Conservation (phyloP, 164 flowering plant genomes). For the Magnolia changhungtana region DNA sequence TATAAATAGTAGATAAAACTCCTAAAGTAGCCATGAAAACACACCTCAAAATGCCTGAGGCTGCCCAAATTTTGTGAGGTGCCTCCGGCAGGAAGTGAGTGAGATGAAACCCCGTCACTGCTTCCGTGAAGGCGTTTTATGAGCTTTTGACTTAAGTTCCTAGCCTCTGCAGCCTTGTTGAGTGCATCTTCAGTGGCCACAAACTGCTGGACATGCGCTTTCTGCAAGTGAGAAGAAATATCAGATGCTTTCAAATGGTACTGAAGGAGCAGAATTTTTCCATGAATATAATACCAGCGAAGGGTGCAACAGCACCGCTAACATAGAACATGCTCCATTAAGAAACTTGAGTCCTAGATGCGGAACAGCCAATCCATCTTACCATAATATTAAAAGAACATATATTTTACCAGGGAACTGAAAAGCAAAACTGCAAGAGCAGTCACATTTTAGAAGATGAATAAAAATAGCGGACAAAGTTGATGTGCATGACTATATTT, state of each 20-base stretch:
- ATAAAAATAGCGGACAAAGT: not conserved
- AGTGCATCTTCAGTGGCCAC: conserved; percentile 97
- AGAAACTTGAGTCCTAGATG: not conserved
- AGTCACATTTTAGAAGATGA: not conserved
- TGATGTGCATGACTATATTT: not conserved
- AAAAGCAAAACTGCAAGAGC: not conserved
- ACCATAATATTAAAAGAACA: not conserved
- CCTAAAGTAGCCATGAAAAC: not conserved
- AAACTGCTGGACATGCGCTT: conserved; percentile 98
- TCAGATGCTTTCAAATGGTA: not conserved
- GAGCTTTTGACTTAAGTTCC: conserved; percentile 63
- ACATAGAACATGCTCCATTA: too few relatives aligned
- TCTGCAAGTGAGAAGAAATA: conserved; percentile 43
- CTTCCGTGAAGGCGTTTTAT: conserved; percentile 69
- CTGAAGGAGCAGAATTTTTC: not conserved
- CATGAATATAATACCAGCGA: not conserved
- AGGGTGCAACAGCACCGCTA: too few relatives aligned
- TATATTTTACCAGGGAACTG: not conserved
- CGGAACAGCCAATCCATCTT: not conserved
- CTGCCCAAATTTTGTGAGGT: conserved; percentile 68
- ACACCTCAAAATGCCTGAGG: conserved; percentile 90
- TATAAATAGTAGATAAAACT: not conserved
- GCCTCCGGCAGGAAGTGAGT: conserved; percentile 46
- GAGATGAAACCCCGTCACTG: conserved; percentile 44
- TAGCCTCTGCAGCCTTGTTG: conserved; percentile 95